Conservation (phyloP, 441 rosid species). For the Corymbia calophylla region DNA sequence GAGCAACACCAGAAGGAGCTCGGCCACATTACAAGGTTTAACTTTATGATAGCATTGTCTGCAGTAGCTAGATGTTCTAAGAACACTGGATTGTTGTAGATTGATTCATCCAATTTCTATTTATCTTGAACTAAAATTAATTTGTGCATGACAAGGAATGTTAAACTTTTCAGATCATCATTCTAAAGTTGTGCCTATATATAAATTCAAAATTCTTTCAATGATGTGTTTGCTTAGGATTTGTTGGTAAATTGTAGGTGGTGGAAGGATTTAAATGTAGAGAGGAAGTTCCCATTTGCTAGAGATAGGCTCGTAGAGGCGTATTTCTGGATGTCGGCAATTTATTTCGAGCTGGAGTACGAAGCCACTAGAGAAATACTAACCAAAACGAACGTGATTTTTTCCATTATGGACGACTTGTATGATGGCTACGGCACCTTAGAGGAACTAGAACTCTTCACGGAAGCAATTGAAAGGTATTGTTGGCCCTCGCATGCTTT, state of each 20-base stretch:
- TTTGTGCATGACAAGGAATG: neutral
- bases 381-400: neutral
- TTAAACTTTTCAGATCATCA: too few relatives aligned
- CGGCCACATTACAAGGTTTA: conserved; percentile 1
- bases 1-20: conserved; percentile 19
- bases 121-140: neutral
- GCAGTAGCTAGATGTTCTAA: too few relatives aligned
- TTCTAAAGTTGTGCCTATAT: neutral
- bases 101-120: neutral
- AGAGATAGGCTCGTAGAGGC: conserved; percentile 21
- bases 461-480: conserved; percentile 19
- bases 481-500: neutral
- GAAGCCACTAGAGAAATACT: conserved; percentile 13
- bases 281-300: conserved; percentile 13
- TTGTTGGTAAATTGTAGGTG: too few relatives aligned
- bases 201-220: neutral
- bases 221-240: neutral
- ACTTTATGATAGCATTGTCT: neutral
- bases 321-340: conserved; percentile 8
- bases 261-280: neutral
- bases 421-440: conserved; percentile 29
- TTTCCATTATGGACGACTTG: conserved; percentile 22
- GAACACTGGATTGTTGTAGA: neutral
- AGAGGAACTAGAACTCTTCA: conserved; percentile 13
- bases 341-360: conserved; percentile 24